Percentiles rank a stretch among this genome's conserved stretches.
Conservation (phyloP, 129 eudicot species). For the Flaveria robusta region DNA sequence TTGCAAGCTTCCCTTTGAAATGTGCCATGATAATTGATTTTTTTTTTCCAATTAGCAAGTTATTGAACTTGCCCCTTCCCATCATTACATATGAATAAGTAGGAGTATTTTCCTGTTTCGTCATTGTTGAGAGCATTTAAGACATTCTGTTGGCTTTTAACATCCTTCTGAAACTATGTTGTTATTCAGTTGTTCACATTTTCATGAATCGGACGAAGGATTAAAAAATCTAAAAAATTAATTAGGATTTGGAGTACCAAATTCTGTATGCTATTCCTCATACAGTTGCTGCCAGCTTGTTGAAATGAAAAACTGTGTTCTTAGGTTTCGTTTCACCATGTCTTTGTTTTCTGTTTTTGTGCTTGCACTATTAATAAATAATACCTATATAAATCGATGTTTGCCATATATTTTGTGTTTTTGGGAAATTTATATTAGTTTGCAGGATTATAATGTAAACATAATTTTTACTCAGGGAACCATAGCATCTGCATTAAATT, state of each 20-base stretch:
- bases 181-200: background rate
- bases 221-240: background rate
- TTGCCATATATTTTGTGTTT: background rate
- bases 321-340: background rate
- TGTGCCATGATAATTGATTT: background rate
- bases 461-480: constrained; percentile 56
- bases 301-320: background rate
- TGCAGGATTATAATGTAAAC: background rate
- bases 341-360: background rate
- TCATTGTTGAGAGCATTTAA: background rate
- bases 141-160: background rate
- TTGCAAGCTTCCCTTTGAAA: background rate
- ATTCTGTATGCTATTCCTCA: background rate
- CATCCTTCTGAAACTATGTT: background rate
- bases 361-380: background rate
- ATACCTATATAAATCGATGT: background rate
- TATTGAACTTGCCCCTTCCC: background rate
- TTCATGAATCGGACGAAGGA: background rate
- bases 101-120: background rate
- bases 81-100: background rate
- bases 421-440: background rate
- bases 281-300: background rate
- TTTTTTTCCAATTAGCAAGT: no score
- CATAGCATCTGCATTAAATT: constrained; percentile 82
- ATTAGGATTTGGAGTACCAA: background rate